Evolutionary conservation across 2,329 filamentous ascomycete species (phyloP).

Genomic region (Fusarium nematophilum): DNA sequence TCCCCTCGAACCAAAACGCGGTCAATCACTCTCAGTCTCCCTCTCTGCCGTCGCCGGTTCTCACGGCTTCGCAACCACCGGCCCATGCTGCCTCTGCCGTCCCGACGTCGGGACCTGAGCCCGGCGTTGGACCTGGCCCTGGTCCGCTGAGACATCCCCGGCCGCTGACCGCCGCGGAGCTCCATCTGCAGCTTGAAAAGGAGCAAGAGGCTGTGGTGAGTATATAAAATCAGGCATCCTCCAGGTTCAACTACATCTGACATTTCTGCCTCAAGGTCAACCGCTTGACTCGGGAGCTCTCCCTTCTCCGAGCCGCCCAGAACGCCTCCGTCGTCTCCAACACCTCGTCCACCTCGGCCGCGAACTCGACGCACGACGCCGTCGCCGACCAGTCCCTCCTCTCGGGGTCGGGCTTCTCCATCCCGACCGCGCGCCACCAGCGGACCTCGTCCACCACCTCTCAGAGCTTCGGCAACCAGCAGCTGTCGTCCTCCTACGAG

Average conservation of each 20-base stretch:
- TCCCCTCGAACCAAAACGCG: conserved; percentile 66
- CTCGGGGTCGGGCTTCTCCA: conserved; percentile 67
- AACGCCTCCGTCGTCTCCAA: conserved; percentile 75
- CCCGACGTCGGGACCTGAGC: conserved; percentile 48
- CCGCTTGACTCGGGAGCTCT: conserved; percentile 89
- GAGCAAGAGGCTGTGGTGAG: conserved; percentile 93
- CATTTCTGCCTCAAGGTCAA: conserved; percentile 73
- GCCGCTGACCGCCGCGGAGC: conserved; percentile 87
- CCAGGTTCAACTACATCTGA: background rate
- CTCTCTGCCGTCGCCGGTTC: conserved; percentile 45
- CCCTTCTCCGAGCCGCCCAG: conserved; percentile 78
- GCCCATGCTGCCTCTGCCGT: conserved; percentile 22
- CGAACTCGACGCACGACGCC: conserved; percentile 61
- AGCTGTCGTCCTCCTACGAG: conserved; percentile 51
- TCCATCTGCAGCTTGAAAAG: conserved; percentile 91
- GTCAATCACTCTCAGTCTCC: conserved; percentile 56
- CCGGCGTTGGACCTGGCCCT: conserved; percentile 65
- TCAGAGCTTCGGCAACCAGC: conserved; percentile 56
- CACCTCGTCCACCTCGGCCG: conserved; percentile 70
- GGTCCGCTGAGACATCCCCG: conserved; percentile 87
- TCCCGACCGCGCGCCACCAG: conserved; percentile 66
- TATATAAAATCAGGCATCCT: background rate
- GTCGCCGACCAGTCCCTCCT: conserved; percentile 63
- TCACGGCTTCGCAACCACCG: conserved; percentile 46
- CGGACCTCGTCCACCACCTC: conserved; percentile 70